A percentile compares a stretch with the other conserved stretches of the same genome.
phyloP scores from a whole-genome alignment of 306 rosid genomes.

The Castanea crenata region DNA sequence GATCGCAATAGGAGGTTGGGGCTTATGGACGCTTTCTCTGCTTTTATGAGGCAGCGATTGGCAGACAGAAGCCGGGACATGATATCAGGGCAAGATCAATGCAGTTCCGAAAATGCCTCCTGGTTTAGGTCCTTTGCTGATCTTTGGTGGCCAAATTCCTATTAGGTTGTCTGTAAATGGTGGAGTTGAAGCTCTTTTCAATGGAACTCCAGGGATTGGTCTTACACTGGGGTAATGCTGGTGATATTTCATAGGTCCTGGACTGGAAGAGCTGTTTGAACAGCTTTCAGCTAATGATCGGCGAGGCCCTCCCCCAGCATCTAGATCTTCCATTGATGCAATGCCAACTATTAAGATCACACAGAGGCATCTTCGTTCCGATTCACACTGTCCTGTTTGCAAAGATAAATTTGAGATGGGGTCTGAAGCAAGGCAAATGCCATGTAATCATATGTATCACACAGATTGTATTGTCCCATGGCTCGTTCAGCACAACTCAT shows the following conservation, averaged over 20 bases:
- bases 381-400: constrained; percentile 71
- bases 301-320: constrained; percentile 72
- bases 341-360: constrained; percentile 67
- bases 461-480: constrained; percentile 73
- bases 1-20: constrained; percentile 38
- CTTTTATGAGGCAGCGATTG: constrained; percentile 50
- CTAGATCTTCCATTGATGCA: constrained; percentile 58
- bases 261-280: constrained; percentile 74
- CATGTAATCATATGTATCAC: constrained; percentile 68
- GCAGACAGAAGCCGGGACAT: constrained; percentile 38
- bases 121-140: constrained; percentile 48
- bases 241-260: constrained; percentile 77
- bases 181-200: constrained; percentile 61
- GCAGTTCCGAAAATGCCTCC: constrained; percentile 39
- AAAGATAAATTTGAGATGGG: constrained; percentile 65
- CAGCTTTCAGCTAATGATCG: constrained; percentile 63
- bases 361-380: constrained; percentile 59
- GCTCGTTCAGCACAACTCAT: constrained; percentile 69
- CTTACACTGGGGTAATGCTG: constrained; percentile 54
- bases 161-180: constrained; percentile 53
- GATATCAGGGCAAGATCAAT: constrained; percentile 35
- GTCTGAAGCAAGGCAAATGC: constrained; percentile 72
- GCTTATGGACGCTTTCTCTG: constrained; percentile 53
- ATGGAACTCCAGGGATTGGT: constrained; percentile 64
- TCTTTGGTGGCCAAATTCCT: constrained; percentile 71